These are phyloP conservation scores for Exophiala viscosa DNA, from an alignment of 2,329 filamentous ascomycete species.

Conservation along the genomic window DNA sequence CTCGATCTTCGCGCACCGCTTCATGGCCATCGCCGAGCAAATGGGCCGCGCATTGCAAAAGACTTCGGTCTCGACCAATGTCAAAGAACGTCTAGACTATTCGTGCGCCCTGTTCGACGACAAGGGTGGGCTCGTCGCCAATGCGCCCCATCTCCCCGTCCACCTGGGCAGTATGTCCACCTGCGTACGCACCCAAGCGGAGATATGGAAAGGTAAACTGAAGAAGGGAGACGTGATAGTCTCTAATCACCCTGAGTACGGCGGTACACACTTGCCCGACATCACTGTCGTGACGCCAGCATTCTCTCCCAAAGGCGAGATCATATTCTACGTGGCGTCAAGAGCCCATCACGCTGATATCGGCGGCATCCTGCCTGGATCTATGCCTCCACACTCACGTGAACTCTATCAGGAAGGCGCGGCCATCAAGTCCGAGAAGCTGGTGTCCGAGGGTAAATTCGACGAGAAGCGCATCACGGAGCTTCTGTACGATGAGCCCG, in stretches of 20 bases:
- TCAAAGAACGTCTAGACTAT: constrained; percentile 77
- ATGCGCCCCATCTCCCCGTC: constrained; percentile 72
- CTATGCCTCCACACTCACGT: constrained; percentile 75
- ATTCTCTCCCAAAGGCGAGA: constrained; percentile 60
- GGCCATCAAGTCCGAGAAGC: constrained; percentile 60
- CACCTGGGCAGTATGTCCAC: constrained; percentile 78
- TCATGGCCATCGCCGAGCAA: constrained; percentile 59
- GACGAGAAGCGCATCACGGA: constrained; percentile 72
- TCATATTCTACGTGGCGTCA: constrained; percentile 78
- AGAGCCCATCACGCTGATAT: constrained; percentile 81
- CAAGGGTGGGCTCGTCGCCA: constrained; percentile 68
- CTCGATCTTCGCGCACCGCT: constrained; percentile 54
- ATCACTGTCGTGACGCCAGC: constrained; percentile 79
- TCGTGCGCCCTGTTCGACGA: constrained; percentile 73
- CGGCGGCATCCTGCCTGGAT: constrained; percentile 75
- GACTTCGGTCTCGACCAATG: constrained; percentile 60
- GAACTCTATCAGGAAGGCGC: constrained; percentile 64
- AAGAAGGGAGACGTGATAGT: constrained; percentile 78
- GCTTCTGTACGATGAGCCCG: constrained; percentile 68
- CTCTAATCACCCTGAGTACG: constrained; percentile 79
- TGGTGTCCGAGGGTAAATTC: constrained; percentile 53
- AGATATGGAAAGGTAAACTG: constrained; percentile 74
- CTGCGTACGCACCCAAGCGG: constrained; percentile 69
- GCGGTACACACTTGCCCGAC: constrained; percentile 78
- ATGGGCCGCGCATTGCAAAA: constrained; percentile 57